Evolutionary conservation across 2,329 filamentous ascomycete species (phyloP), one percentile per base, ranked within the genome.

Genomic region (Ustulina deusta): DNA sequence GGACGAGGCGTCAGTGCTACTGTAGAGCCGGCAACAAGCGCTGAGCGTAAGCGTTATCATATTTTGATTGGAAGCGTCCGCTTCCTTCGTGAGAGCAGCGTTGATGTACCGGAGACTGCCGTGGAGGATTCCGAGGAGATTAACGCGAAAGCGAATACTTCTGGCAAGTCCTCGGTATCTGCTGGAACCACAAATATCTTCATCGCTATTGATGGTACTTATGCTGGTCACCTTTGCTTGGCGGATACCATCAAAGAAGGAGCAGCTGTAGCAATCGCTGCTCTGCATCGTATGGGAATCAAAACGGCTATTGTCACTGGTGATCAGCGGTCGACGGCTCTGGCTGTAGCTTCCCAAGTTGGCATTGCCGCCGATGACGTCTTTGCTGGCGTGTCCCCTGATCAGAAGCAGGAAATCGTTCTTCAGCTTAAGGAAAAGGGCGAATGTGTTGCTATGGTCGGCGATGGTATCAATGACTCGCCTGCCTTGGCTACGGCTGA

Each of bases 381-480:
- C 42, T 91, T 91, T 76, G 93, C 96, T 13, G 92, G 93, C n/a
- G 92, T 95, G 55, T 93, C 92, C 3, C 96, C 96, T 0, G 91
- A 93, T 71, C 92, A 97, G 81, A 99, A 99, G 79, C 94, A 97
- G 78, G 84, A 87, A 32, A 97, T 98, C 73, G 86, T 99, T 74
- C 87, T 89, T 57, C 83, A 91, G 61, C 86, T 98, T 20, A 93
- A 97, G 81, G 83, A 85, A 0, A 80, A 85, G 58, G 93, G 93
- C 68, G 88, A 94, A 74, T 84, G 91, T 57, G 93, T 98, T 29
- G 96, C 93, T 73, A 99, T 99, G 96, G 94, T 98, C 15, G 94
- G 96, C 60, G 96, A 99, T 79, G 96, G 96, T 48, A 97, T 99
- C 86, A 99, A 99, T 80, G 96, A 99, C 82, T 97, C 94, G 0